phyloP scores from a whole-genome alignment of 371 early-diverging fungal species.

The Haplosporangium sp. region DNA sequence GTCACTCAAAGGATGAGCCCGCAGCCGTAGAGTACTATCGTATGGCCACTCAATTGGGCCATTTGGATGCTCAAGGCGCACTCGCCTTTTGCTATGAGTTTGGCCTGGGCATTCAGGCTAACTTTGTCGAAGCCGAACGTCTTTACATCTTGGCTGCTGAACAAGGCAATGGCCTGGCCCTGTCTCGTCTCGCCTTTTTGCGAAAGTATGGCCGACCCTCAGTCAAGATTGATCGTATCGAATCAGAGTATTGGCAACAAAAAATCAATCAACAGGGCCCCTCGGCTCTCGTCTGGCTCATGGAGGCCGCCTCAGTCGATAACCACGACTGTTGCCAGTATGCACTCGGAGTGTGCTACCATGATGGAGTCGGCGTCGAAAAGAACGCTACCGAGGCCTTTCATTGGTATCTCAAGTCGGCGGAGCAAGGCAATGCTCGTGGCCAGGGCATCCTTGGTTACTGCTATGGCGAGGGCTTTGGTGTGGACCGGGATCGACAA shows the following conservation, averaged over 20 bases:
- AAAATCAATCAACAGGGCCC: conserved; percentile 56
- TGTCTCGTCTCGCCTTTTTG: conserved; percentile 75
- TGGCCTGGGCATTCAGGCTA: conserved; percentile 70
- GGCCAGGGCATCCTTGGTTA: conserved; percentile 84
- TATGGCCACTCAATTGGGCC: conserved; percentile 57
- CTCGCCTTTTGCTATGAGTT: conserved; percentile 83
- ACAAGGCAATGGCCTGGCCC: conserved; percentile 67
- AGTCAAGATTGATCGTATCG: conserved; percentile 77
- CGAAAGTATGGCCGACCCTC: conserved; percentile 81
- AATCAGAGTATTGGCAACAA: conserved; percentile 74
- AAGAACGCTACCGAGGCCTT: conserved; percentile 75
- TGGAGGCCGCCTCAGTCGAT: conserved; percentile 62
- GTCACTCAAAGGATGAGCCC: conserved; percentile 54
- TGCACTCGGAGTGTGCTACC: conserved; percentile 81
- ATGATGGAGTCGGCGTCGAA: conserved; percentile 83
- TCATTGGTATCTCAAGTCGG: conserved; percentile 76
- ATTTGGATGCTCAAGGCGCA: conserved; percentile 62
- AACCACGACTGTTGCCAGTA: conserved; percentile 64
- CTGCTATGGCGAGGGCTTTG: conserved; percentile 84
- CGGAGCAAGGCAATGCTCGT: conserved; percentile 80
- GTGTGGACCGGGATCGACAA: conserved; percentile 66
- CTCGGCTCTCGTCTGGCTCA: conserved; percentile 64
- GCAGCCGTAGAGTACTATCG: conserved; percentile 61
- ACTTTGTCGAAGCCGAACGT: conserved; percentile 69
- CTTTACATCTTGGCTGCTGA: conserved; percentile 71